Evolutionary conservation across 306 rosid genomes (phyloP), one percentile per base, ranked within the genome.

Genomic region (Cajanus cajan): DNA sequence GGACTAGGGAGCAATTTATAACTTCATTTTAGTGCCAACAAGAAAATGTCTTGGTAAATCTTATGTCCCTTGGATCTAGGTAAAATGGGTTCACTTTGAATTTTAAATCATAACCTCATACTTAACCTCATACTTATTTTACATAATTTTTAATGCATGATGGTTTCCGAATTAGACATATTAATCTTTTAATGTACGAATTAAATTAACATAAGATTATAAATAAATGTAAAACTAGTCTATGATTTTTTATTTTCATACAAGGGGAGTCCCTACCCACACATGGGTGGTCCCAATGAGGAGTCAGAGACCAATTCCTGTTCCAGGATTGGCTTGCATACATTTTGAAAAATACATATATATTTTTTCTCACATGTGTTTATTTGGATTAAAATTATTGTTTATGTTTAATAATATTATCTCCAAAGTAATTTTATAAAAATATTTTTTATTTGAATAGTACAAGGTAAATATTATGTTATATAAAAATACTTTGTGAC

Each of bases 281-380:
- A 80, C 51, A 43, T 80, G 78, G 78, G 57, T 72, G 73, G 83
- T 71, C 67, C 78, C 73, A 0, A 1, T 36, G 19, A 62, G 5
- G 48, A 12, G 15, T 62, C 62, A 62, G 37, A 24, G 51, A 37
- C 55, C 50, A 36, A 71, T 16, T 37, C 54, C 10, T 18, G 41
- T 31, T 61, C 21, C 22, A 59, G 34, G 36, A 10, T 25, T 58
- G 8, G 48, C 54, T 76, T 76, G 25, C 19, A 63, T 76, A 4
- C 24, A 2, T 57, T 54, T 39, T 34, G 2, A 40, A 57, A 63
- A n/a, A n/a, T n/a, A n/a, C 13, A 11, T 28, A 39, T 41, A 3
- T 8, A 12, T 33, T 21, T 72, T 14, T 9, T 41, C 33, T 9
- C 14, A 28, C 31, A 45, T 19, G 70, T 9, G 16, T 44, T 75